Evolutionary conservation across 2,329 filamentous ascomycete genomes (phyloP).

Genomic region (Fusarium setosum): DNA sequence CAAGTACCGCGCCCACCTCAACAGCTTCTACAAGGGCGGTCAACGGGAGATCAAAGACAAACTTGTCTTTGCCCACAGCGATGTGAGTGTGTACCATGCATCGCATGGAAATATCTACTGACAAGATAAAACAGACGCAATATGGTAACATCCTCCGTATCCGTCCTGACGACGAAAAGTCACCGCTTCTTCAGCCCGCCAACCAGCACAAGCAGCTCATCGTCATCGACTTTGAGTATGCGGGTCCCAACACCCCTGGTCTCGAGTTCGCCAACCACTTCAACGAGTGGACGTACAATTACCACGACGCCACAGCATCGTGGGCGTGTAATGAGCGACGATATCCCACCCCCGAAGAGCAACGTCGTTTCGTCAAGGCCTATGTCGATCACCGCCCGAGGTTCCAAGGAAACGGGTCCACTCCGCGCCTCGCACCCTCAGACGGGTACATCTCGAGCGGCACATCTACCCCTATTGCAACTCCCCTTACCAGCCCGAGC

Average conservation of each 20-base stretch:
- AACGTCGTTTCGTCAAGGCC: slow-evolving; percentile 84
- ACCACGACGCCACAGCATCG: slow-evolving; percentile 77
- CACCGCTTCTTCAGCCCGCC: slow-evolving; percentile 85
- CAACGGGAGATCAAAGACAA: slow-evolving; percentile 74
- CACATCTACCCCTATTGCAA: slow-evolving; percentile 48
- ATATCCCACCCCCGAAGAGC: slow-evolving; percentile 86
- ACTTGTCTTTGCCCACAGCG: slow-evolving; percentile 96
- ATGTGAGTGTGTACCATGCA: slow-evolving; percentile 69
- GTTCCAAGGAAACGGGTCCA: slow-evolving; percentile 62
- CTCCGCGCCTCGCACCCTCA: slow-evolving; percentile 60
- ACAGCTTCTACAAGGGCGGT: slow-evolving; percentile 74
- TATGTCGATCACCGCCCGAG: slow-evolving; percentile 87
- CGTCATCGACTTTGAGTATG: slow-evolving; percentile 98
- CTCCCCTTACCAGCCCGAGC: slow-evolving; percentile 45
- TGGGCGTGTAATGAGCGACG: slow-evolving; percentile 74
- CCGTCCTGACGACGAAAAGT: slow-evolving; percentile 75
- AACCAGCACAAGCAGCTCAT: slow-evolving; percentile 97
- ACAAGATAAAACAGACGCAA: slow-evolving; percentile 75
- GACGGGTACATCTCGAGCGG: slow-evolving; percentile 51
- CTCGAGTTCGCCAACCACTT: slow-evolving; percentile 98
- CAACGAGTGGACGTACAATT: slow-evolving; percentile 98
- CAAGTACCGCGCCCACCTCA: slow-evolving; percentile 81
- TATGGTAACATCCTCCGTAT: slow-evolving; percentile 95
- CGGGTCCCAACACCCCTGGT: slow-evolving; percentile 86
- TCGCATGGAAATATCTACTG: slow-evolving; percentile 2